phyloP scores from a whole-genome alignment of 331 rosid species.

The Rosa hybrid region DNA sequence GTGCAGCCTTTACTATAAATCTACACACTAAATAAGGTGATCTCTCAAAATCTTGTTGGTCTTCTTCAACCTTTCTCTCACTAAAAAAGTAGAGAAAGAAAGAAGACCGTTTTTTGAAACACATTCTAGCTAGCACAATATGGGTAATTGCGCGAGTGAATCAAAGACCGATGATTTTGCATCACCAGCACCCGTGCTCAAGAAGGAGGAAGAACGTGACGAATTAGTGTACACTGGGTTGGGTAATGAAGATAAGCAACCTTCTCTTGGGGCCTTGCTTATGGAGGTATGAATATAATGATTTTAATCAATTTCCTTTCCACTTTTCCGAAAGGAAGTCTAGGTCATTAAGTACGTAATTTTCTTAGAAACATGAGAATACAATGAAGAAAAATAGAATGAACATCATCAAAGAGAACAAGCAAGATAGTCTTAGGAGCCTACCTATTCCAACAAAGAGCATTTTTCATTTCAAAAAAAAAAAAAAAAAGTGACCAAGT shows the following conservation, averaged over 20 bases:
- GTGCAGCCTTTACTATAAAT: constrained; percentile 25
- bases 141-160: constrained; percentile 39
- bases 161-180: constrained; percentile 26
- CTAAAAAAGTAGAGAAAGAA: constrained; percentile 16
- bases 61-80: constrained; percentile 32
- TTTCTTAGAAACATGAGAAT: background rate
- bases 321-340: background rate
- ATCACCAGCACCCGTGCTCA: constrained; percentile 11
- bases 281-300: constrained; percentile 3
- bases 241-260: background rate
- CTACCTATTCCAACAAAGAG: background rate
- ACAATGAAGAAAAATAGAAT: background rate
- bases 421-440: background rate
- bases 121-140: background rate
- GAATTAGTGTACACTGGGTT: background rate
- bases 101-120: constrained; percentile 7
- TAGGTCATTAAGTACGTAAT: background rate
- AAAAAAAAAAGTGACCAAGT: background rate
- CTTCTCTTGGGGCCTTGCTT: constrained; percentile 31
- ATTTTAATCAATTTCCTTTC: background rate
- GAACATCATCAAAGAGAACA: background rate
- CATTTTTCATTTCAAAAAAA: background rate
- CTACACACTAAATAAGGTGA: background rate
- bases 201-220: background rate
- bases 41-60: constrained; percentile 18